Evolutionary conservation across 768 basidiomycete species (phyloP).

Genomic region (Lentinula lateritia): DNA sequence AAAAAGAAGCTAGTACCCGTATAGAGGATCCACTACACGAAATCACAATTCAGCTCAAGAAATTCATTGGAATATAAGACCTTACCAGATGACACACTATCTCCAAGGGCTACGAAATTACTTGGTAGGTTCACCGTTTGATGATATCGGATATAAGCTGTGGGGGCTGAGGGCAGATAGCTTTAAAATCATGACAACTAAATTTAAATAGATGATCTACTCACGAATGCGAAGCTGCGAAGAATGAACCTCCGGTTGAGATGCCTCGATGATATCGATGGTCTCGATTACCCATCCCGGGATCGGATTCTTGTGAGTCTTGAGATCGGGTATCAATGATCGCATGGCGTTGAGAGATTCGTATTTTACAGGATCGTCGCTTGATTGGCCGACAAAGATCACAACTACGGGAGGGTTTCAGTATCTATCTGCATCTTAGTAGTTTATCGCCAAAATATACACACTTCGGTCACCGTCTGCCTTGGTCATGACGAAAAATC

Average conservation of each 20-base stretch:
- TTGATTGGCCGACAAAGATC: background rate
- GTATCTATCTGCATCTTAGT: too few species aligned
- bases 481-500: background rate
- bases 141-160: conserved; percentile 14
- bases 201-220: too few species aligned
- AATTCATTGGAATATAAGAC: too few species aligned
- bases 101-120: conserved; percentile 15
- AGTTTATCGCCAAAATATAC: too few species aligned
- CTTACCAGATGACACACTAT: conserved; percentile 5
- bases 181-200: too few species aligned
- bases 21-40: conserved; percentile 10
- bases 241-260: background rate
- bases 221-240: too few species aligned
- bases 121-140: conserved; percentile 7
- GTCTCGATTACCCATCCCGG: conserved; percentile 12
- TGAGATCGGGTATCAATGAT: conserved; percentile 9
- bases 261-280: conserved; percentile 12
- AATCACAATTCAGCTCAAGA: too few species aligned
- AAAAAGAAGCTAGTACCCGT: conserved; percentile 9
- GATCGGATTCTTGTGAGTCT: background rate
- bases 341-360: conserved; percentile 10
- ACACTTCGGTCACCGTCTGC: conserved; percentile 1
- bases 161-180: conserved; percentile 6
- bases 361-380: conserved; percentile 2
- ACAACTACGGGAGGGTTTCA: conserved; percentile 5